Evolutionary conservation across 495 filamentous ascomycete genomes (phyloP).

Genomic region (Penicillium maclennaniae): DNA sequence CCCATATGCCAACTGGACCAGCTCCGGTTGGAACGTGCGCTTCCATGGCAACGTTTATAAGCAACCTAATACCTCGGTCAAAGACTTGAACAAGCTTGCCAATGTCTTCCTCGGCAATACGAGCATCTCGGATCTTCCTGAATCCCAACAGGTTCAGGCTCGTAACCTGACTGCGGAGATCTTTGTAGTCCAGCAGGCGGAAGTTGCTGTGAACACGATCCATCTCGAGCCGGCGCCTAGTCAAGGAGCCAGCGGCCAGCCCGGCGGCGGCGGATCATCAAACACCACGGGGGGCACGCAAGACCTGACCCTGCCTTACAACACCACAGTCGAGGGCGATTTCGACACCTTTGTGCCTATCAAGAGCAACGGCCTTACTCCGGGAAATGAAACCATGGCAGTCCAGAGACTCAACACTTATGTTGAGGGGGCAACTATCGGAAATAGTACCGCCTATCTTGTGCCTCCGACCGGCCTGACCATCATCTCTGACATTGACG

Average conservation of each 20-base stretch:
- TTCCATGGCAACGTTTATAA: slow-evolving; percentile 80
- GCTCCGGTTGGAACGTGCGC: slow-evolving; percentile 67
- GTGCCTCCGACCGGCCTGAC: slow-evolving; percentile 64
- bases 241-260: slow-evolving; percentile 46
- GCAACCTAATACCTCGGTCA: slow-evolving; percentile 59
- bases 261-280: slow-evolving; percentile 50
- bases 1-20: slow-evolving; percentile 79
- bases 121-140: slow-evolving; percentile 54
- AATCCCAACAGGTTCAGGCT: slow-evolving; percentile 58
- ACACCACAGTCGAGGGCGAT: slow-evolving; percentile 62
- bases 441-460: slow-evolving; percentile 74
- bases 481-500: slow-evolving; percentile 72
- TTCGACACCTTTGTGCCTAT: slow-evolving; percentile 63
- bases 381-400: slow-evolving; percentile 56
- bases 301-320: slow-evolving; percentile 50
- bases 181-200: slow-evolving; percentile 64
- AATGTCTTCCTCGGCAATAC: slow-evolving; percentile 66
- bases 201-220: slow-evolving; percentile 57
- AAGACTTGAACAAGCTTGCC: slow-evolving; percentile 61
- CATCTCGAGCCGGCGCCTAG: slow-evolving; percentile 52
- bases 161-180: slow-evolving; percentile 69
- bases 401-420: slow-evolving; percentile 66
- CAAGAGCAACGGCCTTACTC: slow-evolving; percentile 45
- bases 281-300: slow-evolving; percentile 54
- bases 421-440: slow-evolving; percentile 55